phyloP scores from a whole-genome alignment of 306 rosid genomes.

The Cucurbita argyrosperma region DNA sequence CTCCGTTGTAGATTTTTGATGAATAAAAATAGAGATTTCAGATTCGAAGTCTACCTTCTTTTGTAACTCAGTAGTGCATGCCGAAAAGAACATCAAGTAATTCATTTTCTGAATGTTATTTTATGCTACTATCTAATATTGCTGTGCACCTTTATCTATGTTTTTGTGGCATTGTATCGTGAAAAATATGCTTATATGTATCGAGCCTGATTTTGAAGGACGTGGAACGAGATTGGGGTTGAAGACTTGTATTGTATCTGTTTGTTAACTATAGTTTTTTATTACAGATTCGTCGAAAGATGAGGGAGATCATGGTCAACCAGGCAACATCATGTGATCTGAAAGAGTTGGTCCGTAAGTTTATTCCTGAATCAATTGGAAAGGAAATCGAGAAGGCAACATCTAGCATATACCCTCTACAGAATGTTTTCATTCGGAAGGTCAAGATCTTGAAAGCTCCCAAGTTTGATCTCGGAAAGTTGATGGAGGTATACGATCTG shows the following conservation, averaged over 20 bases:
- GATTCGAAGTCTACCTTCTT: too few relatives aligned
- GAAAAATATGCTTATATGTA: not conserved
- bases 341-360: conserved; percentile 75
- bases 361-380: conserved; percentile 75
- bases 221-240: not conserved
- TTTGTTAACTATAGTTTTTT: not conserved
- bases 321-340: conserved; percentile 73
- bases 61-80: too few relatives aligned
- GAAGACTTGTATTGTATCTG: not conserved
- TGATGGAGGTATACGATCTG: conserved; percentile 58
- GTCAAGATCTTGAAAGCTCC: conserved; percentile 92
- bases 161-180: not conserved
- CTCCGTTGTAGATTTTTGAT: not conserved
- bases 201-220: not conserved
- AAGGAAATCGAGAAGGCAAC: conserved; percentile 82
- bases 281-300: conserved; percentile 68
- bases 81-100: too few relatives aligned
- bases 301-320: conserved; percentile 74
- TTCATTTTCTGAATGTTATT: not conserved
- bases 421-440: conserved; percentile 73
- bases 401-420: conserved; percentile 61
- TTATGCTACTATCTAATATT: not conserved
- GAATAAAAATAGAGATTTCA: too few relatives aligned
- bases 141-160: not conserved
- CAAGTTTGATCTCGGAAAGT: conserved; percentile 79